These are phyloP conservation scores for Candida sp. DNA, from an alignment of 1,139 yeast species.

Conservation along the genomic window DNA sequence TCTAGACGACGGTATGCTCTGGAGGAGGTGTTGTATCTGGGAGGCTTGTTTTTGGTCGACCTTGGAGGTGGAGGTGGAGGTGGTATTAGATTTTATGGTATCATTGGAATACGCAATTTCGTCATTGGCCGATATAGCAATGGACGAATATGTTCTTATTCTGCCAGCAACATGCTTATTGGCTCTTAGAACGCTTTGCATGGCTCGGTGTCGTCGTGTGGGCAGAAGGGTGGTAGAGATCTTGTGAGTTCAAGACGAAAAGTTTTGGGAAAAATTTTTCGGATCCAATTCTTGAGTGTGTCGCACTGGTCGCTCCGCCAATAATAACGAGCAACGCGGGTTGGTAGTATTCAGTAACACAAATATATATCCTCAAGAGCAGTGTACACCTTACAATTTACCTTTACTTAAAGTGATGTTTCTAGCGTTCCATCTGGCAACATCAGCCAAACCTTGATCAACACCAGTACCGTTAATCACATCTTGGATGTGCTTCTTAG, in stretches of 20 bases:
- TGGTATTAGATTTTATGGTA: neutral
- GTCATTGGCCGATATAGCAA: conserved; percentile 7
- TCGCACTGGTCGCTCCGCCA: neutral
- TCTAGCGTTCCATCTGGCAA: conserved; percentile 58
- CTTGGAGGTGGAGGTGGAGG: neutral
- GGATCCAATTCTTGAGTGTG: neutral
- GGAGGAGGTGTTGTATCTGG: conserved; percentile 5
- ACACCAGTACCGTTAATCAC: conserved; percentile 51
- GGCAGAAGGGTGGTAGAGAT: neutral
- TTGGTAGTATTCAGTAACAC: too few relatives aligned
- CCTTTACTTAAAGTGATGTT: conserved; percentile 29
- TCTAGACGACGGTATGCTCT: conserved; percentile 12
- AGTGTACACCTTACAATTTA: conserved; percentile 7
- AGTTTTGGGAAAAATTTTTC: too few relatives aligned
- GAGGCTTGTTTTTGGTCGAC: neutral
- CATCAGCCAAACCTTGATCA: conserved; percentile 52
- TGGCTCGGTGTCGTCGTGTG: neutral
- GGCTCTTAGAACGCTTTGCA: conserved; percentile 4
- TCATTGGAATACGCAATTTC: conserved; percentile 3
- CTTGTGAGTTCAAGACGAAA: neutral
- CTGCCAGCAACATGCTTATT: conserved; percentile 1
- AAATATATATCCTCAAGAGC: neutral
- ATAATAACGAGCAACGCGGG: neutral
- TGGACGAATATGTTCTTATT: conserved; percentile 7
- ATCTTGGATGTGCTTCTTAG: conserved; percentile 60